These are phyloP conservation scores for Camillea tinctor DNA, from an alignment of 2,329 filamentous ascomycete species.

Conservation along the genomic window DNA sequence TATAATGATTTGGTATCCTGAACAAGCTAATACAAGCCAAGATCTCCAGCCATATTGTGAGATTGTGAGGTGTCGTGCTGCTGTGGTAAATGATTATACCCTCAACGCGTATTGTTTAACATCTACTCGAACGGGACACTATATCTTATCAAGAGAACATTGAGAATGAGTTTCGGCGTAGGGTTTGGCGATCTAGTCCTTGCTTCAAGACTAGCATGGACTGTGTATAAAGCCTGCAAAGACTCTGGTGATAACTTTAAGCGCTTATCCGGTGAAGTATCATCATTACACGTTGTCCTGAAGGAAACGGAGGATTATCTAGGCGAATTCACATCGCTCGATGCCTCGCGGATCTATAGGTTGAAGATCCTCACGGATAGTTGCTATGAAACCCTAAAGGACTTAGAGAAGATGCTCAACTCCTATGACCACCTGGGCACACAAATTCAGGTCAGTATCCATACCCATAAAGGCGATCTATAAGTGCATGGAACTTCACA, in stretches of 20 bases:
- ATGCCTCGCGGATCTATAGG: conserved; percentile 18
- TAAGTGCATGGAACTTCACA: neutral
- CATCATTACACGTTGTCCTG: conserved; percentile 27
- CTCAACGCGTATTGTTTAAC: neutral
- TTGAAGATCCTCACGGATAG: conserved; percentile 20
- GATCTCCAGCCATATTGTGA: neutral
- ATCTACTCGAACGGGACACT: neutral
- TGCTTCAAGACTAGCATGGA: conserved; percentile 22
- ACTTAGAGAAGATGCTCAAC: conserved; percentile 23
- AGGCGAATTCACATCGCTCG: conserved; percentile 18
- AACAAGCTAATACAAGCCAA: neutral
- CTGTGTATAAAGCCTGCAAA: conserved; percentile 27
- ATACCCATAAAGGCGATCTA: neutral
- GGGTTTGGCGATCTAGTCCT: conserved; percentile 21
- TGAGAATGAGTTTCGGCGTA: conserved; percentile 18
- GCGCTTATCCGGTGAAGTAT: conserved; percentile 25
- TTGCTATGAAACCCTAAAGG: conserved; percentile 19
- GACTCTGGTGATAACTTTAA: conserved; percentile 29
- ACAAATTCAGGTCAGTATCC: conserved; percentile 15
- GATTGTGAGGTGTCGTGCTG: too few relatives aligned
- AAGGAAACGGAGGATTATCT: conserved; percentile 28
- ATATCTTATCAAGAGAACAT: neutral
- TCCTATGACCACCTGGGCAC: conserved; percentile 27
- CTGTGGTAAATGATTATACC: conserved; percentile 9
- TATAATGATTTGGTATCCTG: neutral